Base-by-base conservation (phyloP, 495 filamentous ascomycete species). In the Aspergillus conjunctus region DNA sequence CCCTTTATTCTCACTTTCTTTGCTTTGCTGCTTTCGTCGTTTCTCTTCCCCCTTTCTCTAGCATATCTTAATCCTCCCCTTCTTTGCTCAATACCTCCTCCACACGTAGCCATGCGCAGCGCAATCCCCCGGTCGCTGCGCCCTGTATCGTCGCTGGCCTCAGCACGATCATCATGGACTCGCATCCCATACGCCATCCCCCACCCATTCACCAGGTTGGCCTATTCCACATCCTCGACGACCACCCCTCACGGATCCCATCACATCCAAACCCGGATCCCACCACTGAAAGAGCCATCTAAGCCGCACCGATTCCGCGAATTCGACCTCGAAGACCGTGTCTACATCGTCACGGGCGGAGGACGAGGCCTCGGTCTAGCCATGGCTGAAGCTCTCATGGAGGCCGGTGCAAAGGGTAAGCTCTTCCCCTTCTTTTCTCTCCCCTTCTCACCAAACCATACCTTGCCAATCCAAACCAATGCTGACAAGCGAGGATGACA, bases 341-440 rank as follows among this genome's bases (percentile, higher is more conserved):
- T 88, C 26, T 84, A 82, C 54, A 70, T 84, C 45, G 82, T 90
- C 37, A 88, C 87, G 0, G 87, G 86, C 21, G 86, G 85, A 20
- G 86, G 79, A 31, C 72, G 81, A 55, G 86, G 87, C 5, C 71
- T 91, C 4, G 88, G 88, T 9, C 73, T 91, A 7, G 78, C 81
- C 4, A 81, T 90, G 71, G 85, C 85, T 2, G 87, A 90, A 66
- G 88, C 85, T 9, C 73, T 90, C n/a, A 80, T 86, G 48, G 87
- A 90, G 65, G 86, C 88, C 14, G 87, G 88, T 10, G 87, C 83
- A 1, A 83, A 82, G 66, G 85, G 86, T 88, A 76, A 21, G 1
- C 33, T 18, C 8, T 10, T 57, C 3, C 33, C 22, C 8, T 10
- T 57, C 50, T 10, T 14, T 34, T 37, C 26, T 37, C 34, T 41